phyloP scores from a whole-genome alignment of 2,329 filamentous ascomycete genomes.

The Passalora sequoiae region DNA sequence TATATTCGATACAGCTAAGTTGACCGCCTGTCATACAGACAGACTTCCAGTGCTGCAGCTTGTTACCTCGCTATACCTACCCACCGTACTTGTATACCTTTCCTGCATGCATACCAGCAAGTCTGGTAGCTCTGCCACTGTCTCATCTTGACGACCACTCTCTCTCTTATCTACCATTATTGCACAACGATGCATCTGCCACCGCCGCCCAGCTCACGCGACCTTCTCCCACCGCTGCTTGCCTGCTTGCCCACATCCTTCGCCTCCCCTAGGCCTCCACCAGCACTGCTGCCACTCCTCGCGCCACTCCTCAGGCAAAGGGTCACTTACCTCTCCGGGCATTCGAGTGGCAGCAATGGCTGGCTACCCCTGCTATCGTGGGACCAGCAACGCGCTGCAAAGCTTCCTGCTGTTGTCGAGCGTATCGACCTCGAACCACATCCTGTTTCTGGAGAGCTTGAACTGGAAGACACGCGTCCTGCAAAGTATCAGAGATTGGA shows the following conservation, averaged over 20 bases:
- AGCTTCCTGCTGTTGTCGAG: slow-evolving; percentile 57
- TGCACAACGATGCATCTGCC: slow-evolving; percentile 49
- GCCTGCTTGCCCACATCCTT: slow-evolving; percentile 60
- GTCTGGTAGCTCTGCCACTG: slow-evolving; percentile 8
- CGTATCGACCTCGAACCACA: slow-evolving; percentile 69
- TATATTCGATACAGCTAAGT: no score
- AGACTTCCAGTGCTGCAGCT: no score
- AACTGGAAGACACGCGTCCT: slow-evolving; percentile 62
- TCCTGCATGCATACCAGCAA: background rate
- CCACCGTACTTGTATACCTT: background rate
- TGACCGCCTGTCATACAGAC: no score
- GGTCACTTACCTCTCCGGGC: slow-evolving; percentile 55
- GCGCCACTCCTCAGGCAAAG: slow-evolving; percentile 61
- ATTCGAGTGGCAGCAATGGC: slow-evolving; percentile 40
- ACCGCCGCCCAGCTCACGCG: slow-evolving; percentile 49
- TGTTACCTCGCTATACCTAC: no score
- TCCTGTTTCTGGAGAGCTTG: slow-evolving; percentile 72
- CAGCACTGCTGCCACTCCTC: slow-evolving; percentile 56
- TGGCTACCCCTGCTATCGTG: slow-evolving; percentile 73
- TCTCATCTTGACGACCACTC: slow-evolving; percentile 1
- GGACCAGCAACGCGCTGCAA: slow-evolving; percentile 53
- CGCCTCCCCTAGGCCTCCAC: slow-evolving; percentile 55
- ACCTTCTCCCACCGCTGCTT: slow-evolving; percentile 57
- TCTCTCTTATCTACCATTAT: background rate
- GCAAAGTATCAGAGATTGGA: slow-evolving; percentile 65